Evolutionary conservation across 2,329 filamentous ascomycete genomes (phyloP), one percentile per base, ranked within the genome.

Genomic region (Dactylellina leptospora): DNA sequence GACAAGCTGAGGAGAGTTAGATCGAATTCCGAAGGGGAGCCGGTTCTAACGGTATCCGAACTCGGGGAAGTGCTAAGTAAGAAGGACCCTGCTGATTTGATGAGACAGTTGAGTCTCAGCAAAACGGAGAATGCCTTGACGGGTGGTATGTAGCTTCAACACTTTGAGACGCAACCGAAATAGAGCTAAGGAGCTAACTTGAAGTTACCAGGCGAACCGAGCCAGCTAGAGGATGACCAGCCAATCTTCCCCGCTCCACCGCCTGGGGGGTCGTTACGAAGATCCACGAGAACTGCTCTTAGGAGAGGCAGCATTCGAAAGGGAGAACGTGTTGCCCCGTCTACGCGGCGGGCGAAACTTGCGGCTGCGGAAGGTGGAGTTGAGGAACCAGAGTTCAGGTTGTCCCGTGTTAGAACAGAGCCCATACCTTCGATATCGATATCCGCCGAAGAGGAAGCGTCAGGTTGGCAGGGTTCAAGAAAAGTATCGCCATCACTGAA

Each of bases 271-370:
- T 91, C 91, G 28, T 82, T 99, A 51, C 89, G 95, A 76, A 87
- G 95, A 73, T 97, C 95, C 10, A 99, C 92, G 18, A 86, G 91
- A 60, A 99, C 95, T 3, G 93, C 91, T 23, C 97, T 97, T 79
- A 85, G 93, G 76, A 91, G 91, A 66, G 93, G 93, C 30, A 97
- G 93, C 81, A 80, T 96, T 74, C 88, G 90, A 54, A 91, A 88
- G 75, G 90, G 90, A 22, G 90, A 95, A 71, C 86, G 90, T 59
- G 83, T 87, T 2, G 87, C 90, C 0, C 89, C 92, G 75, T 80
- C 82, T 18, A 79, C 81, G 36, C 81, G 82, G 36, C 78, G 81
- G 23, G 82, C 82, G n/a, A 82, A 84, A n/a, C 82, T 83, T 4
- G 66, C 72, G 75, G 73, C 63, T 75, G 76, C 55, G 70, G 63